A percentile compares a stretch with the other conserved stretches of the same genome.
phyloP scores from a whole-genome alignment of 2,329 filamentous ascomycete species.

The Knufia fluminis region DNA sequence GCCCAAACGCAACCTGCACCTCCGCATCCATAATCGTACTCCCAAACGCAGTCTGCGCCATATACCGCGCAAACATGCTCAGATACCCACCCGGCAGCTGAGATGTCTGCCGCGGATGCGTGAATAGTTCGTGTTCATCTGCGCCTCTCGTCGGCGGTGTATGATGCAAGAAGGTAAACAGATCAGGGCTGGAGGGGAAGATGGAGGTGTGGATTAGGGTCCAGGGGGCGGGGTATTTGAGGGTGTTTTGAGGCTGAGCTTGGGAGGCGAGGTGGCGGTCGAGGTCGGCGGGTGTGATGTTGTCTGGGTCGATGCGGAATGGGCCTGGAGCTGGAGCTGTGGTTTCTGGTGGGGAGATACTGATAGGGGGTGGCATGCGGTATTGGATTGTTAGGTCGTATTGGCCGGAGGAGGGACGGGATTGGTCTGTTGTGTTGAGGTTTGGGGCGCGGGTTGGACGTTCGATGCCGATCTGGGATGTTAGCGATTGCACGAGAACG shows the following conservation, averaged over 20 bases:
- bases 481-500: too few relatives aligned
- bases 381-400: conserved; percentile 10
- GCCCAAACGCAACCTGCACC: conserved; percentile 1
- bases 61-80: conserved; percentile 3
- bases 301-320: neutral
- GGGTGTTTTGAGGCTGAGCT: neutral
- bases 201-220: neutral
- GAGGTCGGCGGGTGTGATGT: neutral
- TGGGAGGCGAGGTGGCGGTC: neutral
- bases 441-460: neutral
- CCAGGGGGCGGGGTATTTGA: neutral
- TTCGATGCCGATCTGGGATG: conserved; percentile 3
- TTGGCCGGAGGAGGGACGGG: conserved; percentile 4
- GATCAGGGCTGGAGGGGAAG: neutral
- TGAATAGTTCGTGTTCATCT: neutral
- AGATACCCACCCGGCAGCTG: neutral
- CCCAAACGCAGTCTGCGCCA: neutral
- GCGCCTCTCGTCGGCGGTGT: conserved; percentile 4
- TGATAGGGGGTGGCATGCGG: neutral
- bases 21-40: conserved; percentile 4
- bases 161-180: conserved; percentile 1
- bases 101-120: neutral
- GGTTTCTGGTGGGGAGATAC: neutral
- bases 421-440: neutral
- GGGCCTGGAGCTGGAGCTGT: neutral